Base-by-base conservation (phyloP, 176 grass and related monocot genomes). In the Avena sativa region DNA sequence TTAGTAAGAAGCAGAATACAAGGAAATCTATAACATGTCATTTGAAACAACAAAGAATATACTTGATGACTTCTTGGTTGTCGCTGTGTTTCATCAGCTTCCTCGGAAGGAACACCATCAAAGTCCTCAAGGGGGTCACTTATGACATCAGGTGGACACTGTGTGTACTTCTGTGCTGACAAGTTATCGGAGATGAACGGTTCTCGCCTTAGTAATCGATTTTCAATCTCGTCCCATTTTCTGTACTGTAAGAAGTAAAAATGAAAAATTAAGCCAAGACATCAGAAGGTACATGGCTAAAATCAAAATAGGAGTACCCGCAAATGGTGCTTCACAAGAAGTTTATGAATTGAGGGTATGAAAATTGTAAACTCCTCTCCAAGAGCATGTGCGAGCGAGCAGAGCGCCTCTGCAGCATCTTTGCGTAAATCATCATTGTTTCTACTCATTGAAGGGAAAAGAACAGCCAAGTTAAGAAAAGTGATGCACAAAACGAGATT, bases 361-460 rank as follows among this genome's bases (percentile, higher is more conserved):
- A 96, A 98, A 44, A 96, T 98, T 11, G 87, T 88, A 84, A 98
- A 98, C 70, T 98, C 97, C 78, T 96, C 94, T 74, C 94, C 97
- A 48, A 96, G 92, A 80, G 97, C 90, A 90, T 96, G 92, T 60
- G 97, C 97, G 9, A 98, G 97, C 71, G 92, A 98, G 72, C 97
- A 96, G 9, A 98, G 87, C n/a, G 97, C 94, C 74, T 98, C 92
- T 59, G 88, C 80, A 80, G 94, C 97, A 75, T 98, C 97, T 91
- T 94, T 98, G 67, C 97, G 84, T 79, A 98, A 60, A 72, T 98
- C 94, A 81, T 94, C 94, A 85, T 94, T 96, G 85, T 91, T 96
- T 76, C 97, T 98, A 81, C 62, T 78, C 86, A 92, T 13, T 65
- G 21, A n/a, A 79, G 47, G 44, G 19, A 79, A 44, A 80, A 77